Evolutionary conservation across 2,329 filamentous ascomycete species (phyloP), one percentile per base, ranked within the genome.

Genomic region (Eutypella sp.): DNA sequence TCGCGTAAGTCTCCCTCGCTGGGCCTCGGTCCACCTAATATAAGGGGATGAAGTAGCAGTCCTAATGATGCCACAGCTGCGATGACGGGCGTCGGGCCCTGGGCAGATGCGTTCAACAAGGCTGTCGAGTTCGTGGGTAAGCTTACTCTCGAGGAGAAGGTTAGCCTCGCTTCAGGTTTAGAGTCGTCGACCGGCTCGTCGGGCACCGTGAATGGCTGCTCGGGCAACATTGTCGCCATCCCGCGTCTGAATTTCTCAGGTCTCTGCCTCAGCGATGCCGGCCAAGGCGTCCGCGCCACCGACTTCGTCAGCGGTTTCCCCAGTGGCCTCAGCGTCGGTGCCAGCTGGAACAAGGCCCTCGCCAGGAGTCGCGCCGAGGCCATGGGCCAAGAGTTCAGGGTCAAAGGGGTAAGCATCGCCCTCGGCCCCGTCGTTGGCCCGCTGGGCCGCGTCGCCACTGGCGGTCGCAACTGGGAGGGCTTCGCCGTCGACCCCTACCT

Each of bases 101-200:
- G 89, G 89, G 72, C 72, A 3, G 72, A 75, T 15, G 82, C 87
- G 5, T 84, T 86, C 55, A 64, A 68, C 18, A 87, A 84, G 59
- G 88, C 89, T 0, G 73, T 75, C 47, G 73, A 73, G 2, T 81
- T 93, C 54, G 87, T 95, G 11, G 75, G 73, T 13, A 75, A 84
- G 57, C 75, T 93, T 69, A 91, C 86, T 1, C 67, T 91, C 40
- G 73, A 82, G 16, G 88, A 95, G 64, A 93, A 92, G 67, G 81
- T 72, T 54, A 20, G 54, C 57, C 65, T 93, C 47, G 91, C 87
- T 1, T 85, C 85, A 2, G 88, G 88, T 51, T 76, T 82, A 40
- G 74, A 78, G 54, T 81, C 64, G 3, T 66, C 68, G n/a, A 73
- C 58, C 1, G 59, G 59, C 15, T 58, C 54, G 8, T 55, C 58